Evolutionary conservation across 2,329 filamentous ascomycete genomes (phyloP).

Genomic region (Cordyceps farinosa): DNA sequence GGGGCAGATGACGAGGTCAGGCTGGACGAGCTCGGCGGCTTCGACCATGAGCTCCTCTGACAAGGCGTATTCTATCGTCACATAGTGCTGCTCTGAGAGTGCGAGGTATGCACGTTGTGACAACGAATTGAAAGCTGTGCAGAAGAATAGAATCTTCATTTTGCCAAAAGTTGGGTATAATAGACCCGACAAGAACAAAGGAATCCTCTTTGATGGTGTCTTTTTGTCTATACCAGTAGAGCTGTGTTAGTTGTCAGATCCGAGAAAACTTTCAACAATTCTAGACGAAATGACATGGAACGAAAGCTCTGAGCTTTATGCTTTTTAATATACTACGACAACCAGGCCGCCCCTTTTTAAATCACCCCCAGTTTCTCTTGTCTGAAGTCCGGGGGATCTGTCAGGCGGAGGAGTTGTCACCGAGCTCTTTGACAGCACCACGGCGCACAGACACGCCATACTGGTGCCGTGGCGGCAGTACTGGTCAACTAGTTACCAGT

Average conservation of each 20-base stretch:
- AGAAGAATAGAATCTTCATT: conserved; percentile 42
- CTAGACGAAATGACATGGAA: not conserved
- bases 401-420: not conserved
- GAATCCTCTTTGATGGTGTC: not conserved
- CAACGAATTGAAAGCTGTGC: conserved; percentile 43
- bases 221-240: not conserved
- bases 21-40: conserved; percentile 34
- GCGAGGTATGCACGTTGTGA: conserved; percentile 38
- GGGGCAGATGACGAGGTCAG: conserved; percentile 40
- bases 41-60: conserved; percentile 34
- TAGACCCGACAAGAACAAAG: not conserved
- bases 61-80: conserved; percentile 39
- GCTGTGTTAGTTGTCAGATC: not conserved
- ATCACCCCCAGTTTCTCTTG: not conserved
- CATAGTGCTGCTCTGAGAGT: conserved; percentile 33
- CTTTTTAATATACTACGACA: not conserved
- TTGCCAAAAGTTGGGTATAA: conserved; percentile 3
- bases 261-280: not conserved
- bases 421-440: not conserved
- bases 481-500: not conserved
- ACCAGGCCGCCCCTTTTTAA: not conserved
- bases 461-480: not conserved
- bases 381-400: conserved; percentile 8
- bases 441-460: conserved; percentile 11
- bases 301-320: not conserved